Evolutionary conservation across 441 rosid genomes (phyloP).

Genomic region (Eugenia klotzschiana): DNA sequence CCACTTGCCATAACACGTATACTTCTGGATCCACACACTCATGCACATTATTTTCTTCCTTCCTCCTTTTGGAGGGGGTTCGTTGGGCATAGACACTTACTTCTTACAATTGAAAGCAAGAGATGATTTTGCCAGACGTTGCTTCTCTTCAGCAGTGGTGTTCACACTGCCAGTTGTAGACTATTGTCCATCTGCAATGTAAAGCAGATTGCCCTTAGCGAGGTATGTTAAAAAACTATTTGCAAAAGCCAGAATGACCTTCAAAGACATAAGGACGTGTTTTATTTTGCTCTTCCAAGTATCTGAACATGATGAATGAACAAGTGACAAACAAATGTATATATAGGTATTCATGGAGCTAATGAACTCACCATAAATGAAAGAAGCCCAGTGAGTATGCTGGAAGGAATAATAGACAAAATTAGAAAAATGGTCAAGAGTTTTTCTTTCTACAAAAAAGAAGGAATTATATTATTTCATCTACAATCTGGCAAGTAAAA

Average conservation of each 20-base stretch:
- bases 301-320: background rate
- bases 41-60: background rate
- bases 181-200: conserved; percentile 75
- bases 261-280: background rate
- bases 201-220: background rate
- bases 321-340: background rate
- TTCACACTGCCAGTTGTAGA: conserved; percentile 91
- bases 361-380: conserved; percentile 83
- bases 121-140: conserved; percentile 73
- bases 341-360: background rate
- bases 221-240: background rate
- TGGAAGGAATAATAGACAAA: conserved; percentile 25
- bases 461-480: background rate
- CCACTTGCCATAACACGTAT: background rate
- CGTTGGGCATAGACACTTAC: conserved; percentile 31
- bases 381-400: conserved; percentile 97
- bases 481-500: background rate
- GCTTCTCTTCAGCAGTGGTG: conserved; percentile 70
- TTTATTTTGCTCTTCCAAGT: background rate
- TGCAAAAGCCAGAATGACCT: background rate
- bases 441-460: background rate
- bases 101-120: conserved; percentile 89
- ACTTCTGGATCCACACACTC: background rate
- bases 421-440: background rate
- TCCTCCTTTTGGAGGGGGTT: background rate